These are phyloP conservation scores for Sarocladium oryzae DNA, from an alignment of 2,329 filamentous ascomycete genomes.

Conservation along the genomic window DNA sequence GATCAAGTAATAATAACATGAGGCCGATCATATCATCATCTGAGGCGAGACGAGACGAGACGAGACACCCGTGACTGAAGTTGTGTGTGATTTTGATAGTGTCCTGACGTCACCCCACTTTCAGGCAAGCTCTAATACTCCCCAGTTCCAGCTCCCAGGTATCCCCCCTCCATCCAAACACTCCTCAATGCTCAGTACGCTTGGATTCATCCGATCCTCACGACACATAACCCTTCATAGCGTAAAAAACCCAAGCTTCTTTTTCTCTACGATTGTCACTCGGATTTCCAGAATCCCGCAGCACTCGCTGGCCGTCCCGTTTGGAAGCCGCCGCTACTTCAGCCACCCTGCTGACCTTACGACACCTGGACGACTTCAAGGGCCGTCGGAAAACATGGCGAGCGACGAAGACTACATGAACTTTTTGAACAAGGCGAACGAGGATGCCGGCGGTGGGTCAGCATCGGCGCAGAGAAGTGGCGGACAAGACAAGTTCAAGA, in stretches of 20 bases:
- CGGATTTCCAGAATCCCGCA: too few species aligned
- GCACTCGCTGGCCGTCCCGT: neutral
- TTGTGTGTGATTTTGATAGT: neutral
- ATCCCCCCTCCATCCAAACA: neutral
- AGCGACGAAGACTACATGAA: slow-evolving; percentile 77
- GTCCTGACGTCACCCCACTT: slow-evolving; percentile 13
- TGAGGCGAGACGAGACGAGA: too few species aligned
- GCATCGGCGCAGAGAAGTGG: slow-evolving; percentile 15
- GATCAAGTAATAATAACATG: neutral
- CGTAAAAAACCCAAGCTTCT: too few species aligned
- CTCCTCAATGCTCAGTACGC: neutral
- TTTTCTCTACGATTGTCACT: too few species aligned
- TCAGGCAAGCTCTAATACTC: neutral
- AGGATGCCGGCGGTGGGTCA: slow-evolving; percentile 56
- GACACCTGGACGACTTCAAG: neutral
- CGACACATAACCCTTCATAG: too few species aligned
- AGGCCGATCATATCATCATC: neutral
- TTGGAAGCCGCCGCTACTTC: neutral
- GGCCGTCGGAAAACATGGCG: slow-evolving; percentile 45
- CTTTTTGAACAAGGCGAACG: slow-evolving; percentile 83
- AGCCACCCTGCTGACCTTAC: neutral
- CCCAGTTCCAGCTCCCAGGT: neutral
- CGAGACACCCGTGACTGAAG: neutral
- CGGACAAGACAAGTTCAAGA: slow-evolving; percentile 33
- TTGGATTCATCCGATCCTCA: neutral